A percentile compares a stretch with the other conserved stretches of the same genome.
Conservation (phyloP, 2,329 filamentous ascomycete species). For the Paracoccidioides brasiliensis region DNA sequence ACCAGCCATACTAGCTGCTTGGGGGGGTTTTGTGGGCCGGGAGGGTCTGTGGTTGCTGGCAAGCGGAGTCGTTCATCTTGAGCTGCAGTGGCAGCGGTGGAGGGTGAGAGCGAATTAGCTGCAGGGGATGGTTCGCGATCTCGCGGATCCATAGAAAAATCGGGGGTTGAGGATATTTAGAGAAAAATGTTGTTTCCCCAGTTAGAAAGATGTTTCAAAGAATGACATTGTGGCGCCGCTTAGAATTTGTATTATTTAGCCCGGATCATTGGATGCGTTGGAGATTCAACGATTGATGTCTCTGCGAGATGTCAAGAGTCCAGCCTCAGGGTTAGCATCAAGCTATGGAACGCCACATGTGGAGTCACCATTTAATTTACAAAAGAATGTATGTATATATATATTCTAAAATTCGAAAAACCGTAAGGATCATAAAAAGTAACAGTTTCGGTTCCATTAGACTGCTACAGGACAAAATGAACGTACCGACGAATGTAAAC, state of each 20-base stretch:
- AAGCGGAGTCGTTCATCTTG: constrained; percentile 44
- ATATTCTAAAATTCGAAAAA: no score
- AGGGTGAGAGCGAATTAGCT: constrained; percentile 10
- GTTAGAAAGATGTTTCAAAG: background rate
- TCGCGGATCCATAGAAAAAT: background rate
- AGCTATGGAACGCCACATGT: no score
- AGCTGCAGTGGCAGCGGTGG: constrained; percentile 11
- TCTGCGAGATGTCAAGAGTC: no score
- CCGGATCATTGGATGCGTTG: background rate
- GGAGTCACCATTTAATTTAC: no score
- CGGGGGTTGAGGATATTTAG: background rate
- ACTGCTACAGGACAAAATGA: no score
- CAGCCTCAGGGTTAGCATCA: no score
- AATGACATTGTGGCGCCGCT: background rate
- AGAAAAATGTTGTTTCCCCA: background rate
- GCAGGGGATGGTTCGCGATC: background rate
- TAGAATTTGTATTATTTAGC: background rate
- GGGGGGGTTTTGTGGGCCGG: constrained; percentile 53
- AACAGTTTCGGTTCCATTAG: no score
- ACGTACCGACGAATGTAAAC: no score
- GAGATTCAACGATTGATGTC: no score
- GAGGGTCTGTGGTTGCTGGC: constrained; percentile 76
- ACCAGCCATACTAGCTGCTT: constrained; percentile 83
- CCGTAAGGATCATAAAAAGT: no score
- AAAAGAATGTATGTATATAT: no score